phyloP scores from a whole-genome alignment of 345 rosid genomes.

The Brassica carinata region DNA sequence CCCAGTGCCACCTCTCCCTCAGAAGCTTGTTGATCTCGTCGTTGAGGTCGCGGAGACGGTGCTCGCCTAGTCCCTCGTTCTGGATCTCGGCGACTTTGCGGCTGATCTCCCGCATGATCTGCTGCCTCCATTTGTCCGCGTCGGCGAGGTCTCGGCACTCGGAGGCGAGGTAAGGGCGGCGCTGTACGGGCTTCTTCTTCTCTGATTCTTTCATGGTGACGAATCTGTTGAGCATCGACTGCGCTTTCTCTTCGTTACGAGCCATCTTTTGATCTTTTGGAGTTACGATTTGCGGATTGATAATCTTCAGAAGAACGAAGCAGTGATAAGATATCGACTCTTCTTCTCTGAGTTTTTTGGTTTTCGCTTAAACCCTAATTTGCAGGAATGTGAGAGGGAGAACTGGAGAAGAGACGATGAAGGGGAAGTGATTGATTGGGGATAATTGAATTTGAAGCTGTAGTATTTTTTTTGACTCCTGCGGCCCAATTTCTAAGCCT shows the following conservation, averaged over 20 bases:
- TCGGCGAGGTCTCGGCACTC: conserved; percentile 90
- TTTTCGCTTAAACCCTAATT: conserved; percentile 34
- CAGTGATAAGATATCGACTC: background rate
- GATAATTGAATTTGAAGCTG: conserved; percentile 4
- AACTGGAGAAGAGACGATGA: background rate
- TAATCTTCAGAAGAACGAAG: background rate
- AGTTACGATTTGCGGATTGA: conserved; percentile 9
- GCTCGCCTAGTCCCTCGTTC: conserved; percentile 95
- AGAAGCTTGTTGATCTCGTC: conserved; percentile 95
- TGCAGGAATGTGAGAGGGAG: background rate
- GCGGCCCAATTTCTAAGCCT: conserved; percentile 15
- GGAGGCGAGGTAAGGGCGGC: conserved; percentile 87
- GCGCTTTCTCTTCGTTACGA: conserved; percentile 95
- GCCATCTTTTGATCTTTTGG: conserved; percentile 56
- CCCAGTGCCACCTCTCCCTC: conserved; percentile 89
- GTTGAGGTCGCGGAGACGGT: conserved; percentile 82
- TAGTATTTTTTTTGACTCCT: background rate
- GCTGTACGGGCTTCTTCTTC: conserved; percentile 87
- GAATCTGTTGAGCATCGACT: conserved; percentile 93
- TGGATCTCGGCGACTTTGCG: conserved; percentile 91
- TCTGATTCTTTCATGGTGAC: conserved; percentile 70
- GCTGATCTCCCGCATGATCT: conserved; percentile 87
- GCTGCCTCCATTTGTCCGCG: conserved; percentile 94
- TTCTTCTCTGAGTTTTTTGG: background rate
- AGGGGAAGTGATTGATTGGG: background rate